These are phyloP conservation scores for Stephania yunnanensis DNA, from an alignment of 164 flowering plant species.

Conservation along the genomic window DNA sequence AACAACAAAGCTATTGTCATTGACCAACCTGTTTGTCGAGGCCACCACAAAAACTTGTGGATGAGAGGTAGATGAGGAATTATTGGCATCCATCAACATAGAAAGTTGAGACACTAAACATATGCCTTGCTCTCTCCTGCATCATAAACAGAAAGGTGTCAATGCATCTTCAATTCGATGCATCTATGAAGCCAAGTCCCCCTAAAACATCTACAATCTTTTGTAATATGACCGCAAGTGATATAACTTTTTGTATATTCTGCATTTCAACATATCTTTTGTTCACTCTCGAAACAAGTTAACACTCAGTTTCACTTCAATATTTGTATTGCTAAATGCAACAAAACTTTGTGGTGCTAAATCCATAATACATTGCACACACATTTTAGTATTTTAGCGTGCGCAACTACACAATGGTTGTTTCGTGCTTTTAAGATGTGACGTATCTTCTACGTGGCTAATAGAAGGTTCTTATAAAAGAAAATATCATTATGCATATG, in stretches of 20 bases:
- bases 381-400: too few species aligned
- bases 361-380: background rate
- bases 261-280: background rate
- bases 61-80: conserved; percentile 31
- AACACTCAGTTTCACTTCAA: background rate
- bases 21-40: conserved; percentile 78
- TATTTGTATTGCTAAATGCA: background rate
- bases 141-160: conserved; percentile 8
- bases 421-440: too few species aligned
- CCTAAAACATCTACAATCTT: background rate
- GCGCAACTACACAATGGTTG: too few species aligned
- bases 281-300: background rate
- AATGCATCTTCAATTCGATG: background rate
- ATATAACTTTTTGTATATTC: background rate
- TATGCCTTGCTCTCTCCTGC: conserved; percentile 78
- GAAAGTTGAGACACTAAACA: conserved; percentile 78
- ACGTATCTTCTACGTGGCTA: too few species aligned
- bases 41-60: conserved; percentile 79
- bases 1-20: background rate
- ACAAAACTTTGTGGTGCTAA: background rate
- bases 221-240: background rate
- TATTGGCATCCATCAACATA: conserved; percentile 69
- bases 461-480: too few species aligned
- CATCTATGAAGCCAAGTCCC: background rate
- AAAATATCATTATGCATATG: background rate